A percentile compares a stretch with the other conserved stretches of the same genome.
Evolutionary conservation across 257 asterid genomes (phyloP).

Genomic region (Leonotis leonurus): DNA sequence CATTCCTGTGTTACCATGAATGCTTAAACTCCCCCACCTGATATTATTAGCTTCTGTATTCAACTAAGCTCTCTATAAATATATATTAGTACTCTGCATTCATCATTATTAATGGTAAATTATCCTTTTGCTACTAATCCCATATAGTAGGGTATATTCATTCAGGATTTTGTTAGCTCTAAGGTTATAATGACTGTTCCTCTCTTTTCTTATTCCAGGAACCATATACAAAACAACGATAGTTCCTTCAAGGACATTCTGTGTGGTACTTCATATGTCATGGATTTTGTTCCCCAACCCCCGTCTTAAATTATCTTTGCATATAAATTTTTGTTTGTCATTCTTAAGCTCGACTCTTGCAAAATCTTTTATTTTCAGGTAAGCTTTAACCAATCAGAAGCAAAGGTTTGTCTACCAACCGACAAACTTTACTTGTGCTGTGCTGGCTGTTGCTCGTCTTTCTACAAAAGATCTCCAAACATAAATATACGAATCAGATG

Average conservation of each 20-base stretch:
- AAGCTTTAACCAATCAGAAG: slow-evolving; percentile 90
- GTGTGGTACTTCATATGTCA: slow-evolving; percentile 60
- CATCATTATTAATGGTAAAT: background rate
- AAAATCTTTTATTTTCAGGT: slow-evolving; percentile 41
- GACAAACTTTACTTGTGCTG: background rate
- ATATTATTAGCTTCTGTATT: background rate
- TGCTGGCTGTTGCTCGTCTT: background rate
- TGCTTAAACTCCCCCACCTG: background rate
- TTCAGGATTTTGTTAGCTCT: background rate
- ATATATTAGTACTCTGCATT: background rate
- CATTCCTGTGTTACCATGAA: slow-evolving; percentile 9
- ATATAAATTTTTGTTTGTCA: background rate
- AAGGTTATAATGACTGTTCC: slow-evolving; percentile 6
- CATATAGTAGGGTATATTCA: background rate
- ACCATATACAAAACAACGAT: slow-evolving; percentile 74
- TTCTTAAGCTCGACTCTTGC: background rate
- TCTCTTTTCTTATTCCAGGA: slow-evolving; percentile 40
- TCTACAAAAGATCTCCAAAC: background rate
- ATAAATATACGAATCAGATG: slow-evolving; percentile 3
- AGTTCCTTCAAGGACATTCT: slow-evolving; percentile 85
- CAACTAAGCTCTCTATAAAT: background rate
- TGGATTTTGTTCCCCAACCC: background rate
- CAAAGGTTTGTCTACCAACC: slow-evolving; percentile 56
- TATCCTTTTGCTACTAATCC: background rate
- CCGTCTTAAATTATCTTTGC: background rate